phyloP scores from a whole-genome alignment of 805 yeast genomes.

The Candida nanaspora region DNA sequence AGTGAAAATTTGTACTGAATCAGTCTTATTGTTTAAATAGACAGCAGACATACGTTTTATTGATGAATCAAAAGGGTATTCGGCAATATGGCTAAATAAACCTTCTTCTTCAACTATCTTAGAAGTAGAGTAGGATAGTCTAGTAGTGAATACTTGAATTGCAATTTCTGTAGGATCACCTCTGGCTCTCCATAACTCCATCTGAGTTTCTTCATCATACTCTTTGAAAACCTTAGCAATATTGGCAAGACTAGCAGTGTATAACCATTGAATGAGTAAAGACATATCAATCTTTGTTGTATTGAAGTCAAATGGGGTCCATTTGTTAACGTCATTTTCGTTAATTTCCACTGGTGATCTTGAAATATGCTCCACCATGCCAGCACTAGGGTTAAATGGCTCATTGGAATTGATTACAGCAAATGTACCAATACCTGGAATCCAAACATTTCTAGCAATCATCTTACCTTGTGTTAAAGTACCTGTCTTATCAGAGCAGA shows the following conservation, averaged over 20 bases:
- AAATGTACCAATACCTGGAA: slow-evolving; percentile 56
- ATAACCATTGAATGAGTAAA: slow-evolving; percentile 44
- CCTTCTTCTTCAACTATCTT: slow-evolving; percentile 31
- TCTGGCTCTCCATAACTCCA: slow-evolving; percentile 56
- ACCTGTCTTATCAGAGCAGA: slow-evolving; percentile 81
- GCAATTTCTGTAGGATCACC: slow-evolving; percentile 93
- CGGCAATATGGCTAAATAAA: slow-evolving; percentile 41
- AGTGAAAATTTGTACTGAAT: slow-evolving; percentile 31
- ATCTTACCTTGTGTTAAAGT: slow-evolving; percentile 76
- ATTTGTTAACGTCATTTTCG: slow-evolving; percentile 28
- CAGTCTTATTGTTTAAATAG: slow-evolving; percentile 30
- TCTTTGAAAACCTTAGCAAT: slow-evolving; percentile 58
- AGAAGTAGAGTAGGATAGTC: slow-evolving; percentile 46
- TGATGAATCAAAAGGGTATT: slow-evolving; percentile 70
- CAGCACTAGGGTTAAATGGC: slow-evolving; percentile 58
- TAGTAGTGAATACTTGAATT: slow-evolving; percentile 66
- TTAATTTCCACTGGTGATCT: slow-evolving; percentile 30
- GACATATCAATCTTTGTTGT: slow-evolving; percentile 11
- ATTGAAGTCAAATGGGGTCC: slow-evolving; percentile 20
- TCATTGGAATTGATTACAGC: slow-evolving; percentile 47
- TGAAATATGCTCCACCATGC: slow-evolving; percentile 32
- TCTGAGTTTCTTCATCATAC: slow-evolving; percentile 27
- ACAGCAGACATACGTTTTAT: slow-evolving; percentile 68
- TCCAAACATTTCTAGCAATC: slow-evolving; percentile 66
- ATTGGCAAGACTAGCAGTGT: slow-evolving; percentile 70